Percentiles rank a stretch among this genome's conserved stretches.
Evolutionary conservation across 1,284 basidiomycete genomes (phyloP).

Genomic region (Puccinia horiana): DNA sequence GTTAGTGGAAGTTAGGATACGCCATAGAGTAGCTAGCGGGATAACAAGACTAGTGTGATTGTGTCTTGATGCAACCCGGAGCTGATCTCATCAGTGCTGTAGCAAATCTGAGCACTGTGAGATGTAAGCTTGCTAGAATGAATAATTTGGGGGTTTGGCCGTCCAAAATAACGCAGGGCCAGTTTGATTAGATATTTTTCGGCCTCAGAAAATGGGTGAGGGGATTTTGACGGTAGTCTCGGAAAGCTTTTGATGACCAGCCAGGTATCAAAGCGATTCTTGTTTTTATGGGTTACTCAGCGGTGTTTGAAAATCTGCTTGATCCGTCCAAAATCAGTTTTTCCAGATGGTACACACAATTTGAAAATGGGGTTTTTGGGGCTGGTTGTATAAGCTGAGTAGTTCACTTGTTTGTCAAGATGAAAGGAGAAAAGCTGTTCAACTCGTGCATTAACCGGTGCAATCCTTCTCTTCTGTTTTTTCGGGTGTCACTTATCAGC

Average conservation of each 20-base stretch:
- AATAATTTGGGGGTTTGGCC: neutral
- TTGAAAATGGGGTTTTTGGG: neutral
- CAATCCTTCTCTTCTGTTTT: neutral
- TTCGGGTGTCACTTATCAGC: neutral
- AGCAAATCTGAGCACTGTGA: neutral
- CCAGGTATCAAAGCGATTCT: neutral
- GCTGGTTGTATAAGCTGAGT: neutral
- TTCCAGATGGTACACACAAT: neutral
- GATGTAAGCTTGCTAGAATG: neutral
- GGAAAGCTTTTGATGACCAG: neutral
- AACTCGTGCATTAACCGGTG: conserved; percentile 1
- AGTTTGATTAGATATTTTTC: neutral
- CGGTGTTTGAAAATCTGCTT: neutral
- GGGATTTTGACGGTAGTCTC: neutral
- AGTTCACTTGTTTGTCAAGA: neutral
- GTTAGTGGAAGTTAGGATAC: too few species aligned
- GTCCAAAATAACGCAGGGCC: neutral
- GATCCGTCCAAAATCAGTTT: neutral
- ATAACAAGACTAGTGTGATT: conserved; percentile 4
- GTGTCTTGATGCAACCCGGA: neutral
- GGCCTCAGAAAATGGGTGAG: neutral
- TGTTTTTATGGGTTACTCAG: neutral
- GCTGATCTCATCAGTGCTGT: neutral
- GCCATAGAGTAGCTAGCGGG: neutral
- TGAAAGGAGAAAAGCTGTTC: neutral